Percentiles rank a stretch among this genome's conserved stretches.
phyloP scores from a whole-genome alignment of 345 rosid species.

The Populus simonii region DNA sequence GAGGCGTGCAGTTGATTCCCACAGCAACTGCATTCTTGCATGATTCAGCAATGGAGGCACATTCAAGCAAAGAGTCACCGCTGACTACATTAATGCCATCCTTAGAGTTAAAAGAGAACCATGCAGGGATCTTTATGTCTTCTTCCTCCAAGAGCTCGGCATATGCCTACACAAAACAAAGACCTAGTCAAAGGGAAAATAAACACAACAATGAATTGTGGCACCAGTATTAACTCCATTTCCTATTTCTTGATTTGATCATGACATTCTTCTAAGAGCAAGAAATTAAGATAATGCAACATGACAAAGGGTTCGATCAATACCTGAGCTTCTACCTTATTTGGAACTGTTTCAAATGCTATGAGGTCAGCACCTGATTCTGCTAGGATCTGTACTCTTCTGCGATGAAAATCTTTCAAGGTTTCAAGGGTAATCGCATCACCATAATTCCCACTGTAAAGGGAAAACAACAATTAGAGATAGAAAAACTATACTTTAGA shows the following conservation, averaged over 20 bases:
- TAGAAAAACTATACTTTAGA: not conserved
- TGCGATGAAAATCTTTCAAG: slow-evolving; percentile 70
- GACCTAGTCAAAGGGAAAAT: not conserved
- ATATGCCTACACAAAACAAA: slow-evolving; percentile 47
- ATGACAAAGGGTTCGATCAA: slow-evolving; percentile 3
- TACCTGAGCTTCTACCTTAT: slow-evolving; percentile 87
- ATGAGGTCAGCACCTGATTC: slow-evolving; percentile 67
- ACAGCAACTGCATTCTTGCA: slow-evolving; percentile 66
- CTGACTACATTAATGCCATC: slow-evolving; percentile 74
- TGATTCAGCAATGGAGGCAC: slow-evolving; percentile 56
- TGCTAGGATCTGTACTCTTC: slow-evolving; percentile 63
- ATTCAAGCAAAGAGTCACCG: slow-evolving; percentile 66
- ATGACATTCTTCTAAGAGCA: not conserved
- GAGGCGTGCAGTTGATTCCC: slow-evolving; percentile 86
- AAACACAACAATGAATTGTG: not conserved
- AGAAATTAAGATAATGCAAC: not conserved
- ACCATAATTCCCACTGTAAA: slow-evolving; percentile 59
- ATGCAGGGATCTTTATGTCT: slow-evolving; percentile 56
- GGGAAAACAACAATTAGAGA: slow-evolving; percentile 13
- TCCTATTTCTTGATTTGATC: not conserved
- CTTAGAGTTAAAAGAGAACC: slow-evolving; percentile 77
- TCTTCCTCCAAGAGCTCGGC: slow-evolving; percentile 70
- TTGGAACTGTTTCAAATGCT: slow-evolving; percentile 85
- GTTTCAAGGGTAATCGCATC: slow-evolving; percentile 48
- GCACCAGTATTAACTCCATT: not conserved